phyloP scores from a whole-genome alignment of 2,329 filamentous ascomycete genomes.

The Diaporthe nobilis region DNA sequence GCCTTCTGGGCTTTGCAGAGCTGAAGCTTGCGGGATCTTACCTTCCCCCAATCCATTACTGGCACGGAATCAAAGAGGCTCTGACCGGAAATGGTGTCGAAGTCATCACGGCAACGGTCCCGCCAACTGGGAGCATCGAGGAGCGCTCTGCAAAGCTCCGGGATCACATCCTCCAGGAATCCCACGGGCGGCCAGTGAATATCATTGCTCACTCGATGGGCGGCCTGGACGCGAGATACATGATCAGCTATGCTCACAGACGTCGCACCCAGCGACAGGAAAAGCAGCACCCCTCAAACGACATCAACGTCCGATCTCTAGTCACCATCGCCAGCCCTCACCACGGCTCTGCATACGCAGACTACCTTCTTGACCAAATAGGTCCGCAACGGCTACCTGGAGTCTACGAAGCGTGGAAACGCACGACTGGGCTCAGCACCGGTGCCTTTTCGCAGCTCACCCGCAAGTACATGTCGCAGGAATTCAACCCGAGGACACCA shows the following conservation, averaged over 20 bases:
- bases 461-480: constrained; percentile 67
- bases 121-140: constrained; percentile 73
- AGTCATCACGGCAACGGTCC: constrained; percentile 73
- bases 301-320: constrained; percentile 64
- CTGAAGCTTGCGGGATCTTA: constrained; percentile 63
- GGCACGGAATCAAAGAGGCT: constrained; percentile 74
- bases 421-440: constrained; percentile 67
- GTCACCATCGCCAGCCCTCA: constrained; percentile 71
- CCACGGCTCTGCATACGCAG: constrained; percentile 68
- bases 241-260: constrained; percentile 71
- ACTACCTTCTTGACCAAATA: constrained; percentile 65
- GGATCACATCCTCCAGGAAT: constrained; percentile 63
- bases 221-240: constrained; percentile 75
- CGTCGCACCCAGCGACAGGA: constrained; percentile 22
- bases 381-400: constrained; percentile 65
- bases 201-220: constrained; percentile 82
- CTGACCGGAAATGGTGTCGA: constrained; percentile 66
- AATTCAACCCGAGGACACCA: constrained; percentile 71
- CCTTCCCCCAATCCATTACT: constrained; percentile 73
- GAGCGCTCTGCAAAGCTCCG: constrained; percentile 71
- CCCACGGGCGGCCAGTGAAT: constrained; percentile 74
- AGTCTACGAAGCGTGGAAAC: constrained; percentile 66
- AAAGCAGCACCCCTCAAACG: constrained; percentile 41
- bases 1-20: constrained; percentile 74
- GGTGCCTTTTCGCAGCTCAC: constrained; percentile 74